Percentiles rank a stretch among this genome's conserved stretches.
phyloP scores from a whole-genome alignment of 2,329 filamentous ascomycete genomes.

The Chaetomiaceae sp. region DNA sequence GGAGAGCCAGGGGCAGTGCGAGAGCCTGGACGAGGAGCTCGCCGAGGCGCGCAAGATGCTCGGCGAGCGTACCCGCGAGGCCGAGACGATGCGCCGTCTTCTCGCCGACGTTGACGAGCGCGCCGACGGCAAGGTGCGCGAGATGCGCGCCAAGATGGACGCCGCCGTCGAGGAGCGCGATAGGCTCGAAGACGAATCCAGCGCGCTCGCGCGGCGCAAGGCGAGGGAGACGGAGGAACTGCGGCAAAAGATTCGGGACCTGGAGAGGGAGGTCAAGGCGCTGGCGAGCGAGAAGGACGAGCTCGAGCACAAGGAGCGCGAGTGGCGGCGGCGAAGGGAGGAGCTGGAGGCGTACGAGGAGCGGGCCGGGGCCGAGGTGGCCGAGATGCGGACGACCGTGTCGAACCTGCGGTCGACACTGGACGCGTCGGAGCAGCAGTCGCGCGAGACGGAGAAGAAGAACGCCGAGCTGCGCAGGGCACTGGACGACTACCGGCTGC shows the following conservation, averaged over 20 bases:
- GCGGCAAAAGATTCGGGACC: constrained; percentile 70
- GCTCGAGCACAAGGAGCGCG: constrained; percentile 66
- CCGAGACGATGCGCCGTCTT: constrained; percentile 88
- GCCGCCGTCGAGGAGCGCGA: constrained; percentile 91
- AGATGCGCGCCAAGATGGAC: constrained; percentile 86
- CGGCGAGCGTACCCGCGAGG: constrained; percentile 82
- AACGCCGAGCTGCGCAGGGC: constrained; percentile 68
- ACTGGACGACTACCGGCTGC: constrained; percentile 70
- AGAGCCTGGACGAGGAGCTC: constrained; percentile 87
- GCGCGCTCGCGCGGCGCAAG: constrained; percentile 67
- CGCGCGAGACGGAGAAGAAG: constrained; percentile 78
- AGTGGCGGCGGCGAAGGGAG: constrained; percentile 67
- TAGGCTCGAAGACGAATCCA: constrained; percentile 84
- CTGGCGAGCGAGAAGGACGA: constrained; percentile 73
- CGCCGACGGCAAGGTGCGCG: constrained; percentile 74
- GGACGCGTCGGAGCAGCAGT: constrained; percentile 81
- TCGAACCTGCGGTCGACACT: constrained; percentile 72
- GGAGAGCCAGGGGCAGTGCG: constrained; percentile 74
- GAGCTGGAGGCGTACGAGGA: constrained; percentile 69
- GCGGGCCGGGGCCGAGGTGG: constrained; percentile 65
- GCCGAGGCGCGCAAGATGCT: constrained; percentile 82
- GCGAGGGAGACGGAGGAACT: constrained; percentile 84
- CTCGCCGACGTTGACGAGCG: constrained; percentile 81
- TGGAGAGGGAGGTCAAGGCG: constrained; percentile 69
- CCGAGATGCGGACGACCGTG: constrained; percentile 72